phyloP scores from a whole-genome alignment of 306 rosid genomes.

The Cucurbita argyrosperma region DNA sequence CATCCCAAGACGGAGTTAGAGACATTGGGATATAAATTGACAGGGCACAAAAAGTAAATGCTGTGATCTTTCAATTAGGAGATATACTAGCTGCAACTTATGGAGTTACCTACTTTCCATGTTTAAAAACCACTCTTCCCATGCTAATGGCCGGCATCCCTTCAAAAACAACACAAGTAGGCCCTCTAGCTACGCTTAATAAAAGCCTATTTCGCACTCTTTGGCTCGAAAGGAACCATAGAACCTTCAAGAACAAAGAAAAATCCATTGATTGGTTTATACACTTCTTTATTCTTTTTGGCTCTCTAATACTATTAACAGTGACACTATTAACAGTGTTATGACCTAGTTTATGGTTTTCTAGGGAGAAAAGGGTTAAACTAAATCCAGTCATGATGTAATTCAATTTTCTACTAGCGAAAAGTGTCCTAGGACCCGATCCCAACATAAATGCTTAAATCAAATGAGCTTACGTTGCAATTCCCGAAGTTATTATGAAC shows the following conservation, averaged over 20 bases:
- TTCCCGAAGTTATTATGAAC: too few species aligned
- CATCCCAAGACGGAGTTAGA: background rate
- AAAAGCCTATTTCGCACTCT: background rate
- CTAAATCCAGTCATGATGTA: background rate
- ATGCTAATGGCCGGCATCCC: background rate
- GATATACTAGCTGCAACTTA: background rate
- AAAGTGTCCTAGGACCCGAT: background rate
- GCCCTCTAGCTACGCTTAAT: background rate
- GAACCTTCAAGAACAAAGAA: background rate
- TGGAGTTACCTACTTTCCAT: background rate
- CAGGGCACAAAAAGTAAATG: background rate
- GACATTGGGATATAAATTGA: background rate
- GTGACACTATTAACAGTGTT: background rate
- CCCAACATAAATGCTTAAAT: background rate
- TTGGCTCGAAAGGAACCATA: background rate
- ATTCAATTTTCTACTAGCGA: background rate
- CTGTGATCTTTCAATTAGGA: background rate
- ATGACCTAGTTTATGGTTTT: background rate
- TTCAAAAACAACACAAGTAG: background rate
- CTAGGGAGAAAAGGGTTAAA: background rate
- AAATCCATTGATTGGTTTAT: background rate
- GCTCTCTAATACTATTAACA: background rate
- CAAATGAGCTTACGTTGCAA: background rate
- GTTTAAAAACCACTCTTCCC: background rate
- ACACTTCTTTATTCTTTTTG: background rate